Percentiles rank a stretch among this genome's conserved stretches.
Evolutionary conservation across 352 stramenopile species (phyloP).

Genomic region (Globisporangium cederbergense): DNA sequence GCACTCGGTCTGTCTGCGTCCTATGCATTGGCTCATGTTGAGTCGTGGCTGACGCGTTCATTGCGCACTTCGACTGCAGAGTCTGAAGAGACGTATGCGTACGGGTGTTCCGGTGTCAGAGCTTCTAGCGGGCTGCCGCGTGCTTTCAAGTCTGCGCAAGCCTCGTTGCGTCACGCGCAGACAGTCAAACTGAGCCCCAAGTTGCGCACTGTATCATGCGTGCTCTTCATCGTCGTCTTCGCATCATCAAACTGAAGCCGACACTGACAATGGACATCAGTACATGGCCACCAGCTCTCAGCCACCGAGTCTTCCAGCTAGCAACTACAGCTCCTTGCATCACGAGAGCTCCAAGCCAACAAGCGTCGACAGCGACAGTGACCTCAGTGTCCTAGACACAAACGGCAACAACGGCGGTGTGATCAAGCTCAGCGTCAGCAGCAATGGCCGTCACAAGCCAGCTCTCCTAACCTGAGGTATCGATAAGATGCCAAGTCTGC

Average conservation of each 20-base stretch:
- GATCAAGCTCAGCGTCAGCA: slow-evolving; percentile 23
- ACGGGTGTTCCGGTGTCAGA: neutral
- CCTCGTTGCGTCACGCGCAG: neutral
- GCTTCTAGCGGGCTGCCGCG: too few relatives aligned
- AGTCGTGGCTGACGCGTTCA: neutral
- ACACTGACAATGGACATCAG: neutral
- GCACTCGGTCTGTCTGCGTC: too few relatives aligned
- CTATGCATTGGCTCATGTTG: too few relatives aligned
- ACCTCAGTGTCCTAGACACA: neutral
- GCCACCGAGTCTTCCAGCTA: neutral
- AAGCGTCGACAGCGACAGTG: slow-evolving; percentile 4
- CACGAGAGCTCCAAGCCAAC: neutral
- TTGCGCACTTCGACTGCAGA: neutral
- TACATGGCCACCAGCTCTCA: neutral
- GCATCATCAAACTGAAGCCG: neutral
- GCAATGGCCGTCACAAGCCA: neutral
- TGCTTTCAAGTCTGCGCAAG: neutral
- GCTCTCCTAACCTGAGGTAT: slow-evolving; percentile 9
- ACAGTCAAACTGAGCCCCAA: neutral
- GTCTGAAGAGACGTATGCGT: neutral
- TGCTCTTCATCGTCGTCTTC: neutral
- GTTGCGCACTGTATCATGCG: too few relatives aligned
- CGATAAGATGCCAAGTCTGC: slow-evolving; percentile 18
- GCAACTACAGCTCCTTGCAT: neutral
- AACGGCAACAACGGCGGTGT: slow-evolving; percentile 4